Evolutionary conservation across 1,139 yeast species (phyloP).

Genomic region (Lodderomyces parapsilosis): DNA sequence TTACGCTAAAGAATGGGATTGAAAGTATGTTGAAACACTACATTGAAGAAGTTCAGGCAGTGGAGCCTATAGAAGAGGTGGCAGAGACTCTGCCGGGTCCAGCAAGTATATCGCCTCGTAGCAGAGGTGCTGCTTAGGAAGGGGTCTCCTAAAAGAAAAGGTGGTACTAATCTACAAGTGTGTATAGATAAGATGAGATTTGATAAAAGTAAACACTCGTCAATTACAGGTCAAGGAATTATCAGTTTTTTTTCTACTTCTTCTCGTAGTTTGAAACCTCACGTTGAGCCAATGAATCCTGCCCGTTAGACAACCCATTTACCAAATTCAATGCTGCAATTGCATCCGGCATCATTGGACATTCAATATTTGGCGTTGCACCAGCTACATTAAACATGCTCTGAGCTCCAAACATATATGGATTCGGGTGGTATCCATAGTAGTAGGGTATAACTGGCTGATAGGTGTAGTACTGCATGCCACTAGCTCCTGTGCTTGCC

Average conservation of each 20-base stretch:
- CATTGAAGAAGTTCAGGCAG: conserved; percentile 73
- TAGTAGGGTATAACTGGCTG: conserved; percentile 16
- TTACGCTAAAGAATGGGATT: conserved; percentile 75
- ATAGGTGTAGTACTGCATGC: conserved; percentile 9
- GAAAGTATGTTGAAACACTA: conserved; percentile 80
- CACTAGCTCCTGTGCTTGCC: neutral
- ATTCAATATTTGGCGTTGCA: conserved; percentile 5
- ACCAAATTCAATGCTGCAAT: neutral
- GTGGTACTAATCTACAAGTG: neutral
- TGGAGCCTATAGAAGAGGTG: conserved; percentile 54
- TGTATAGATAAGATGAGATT: no score
- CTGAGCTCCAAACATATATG: conserved; percentile 9
- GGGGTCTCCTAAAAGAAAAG: conserved; percentile 18
- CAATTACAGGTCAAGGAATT: no score
- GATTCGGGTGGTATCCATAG: conserved; percentile 16
- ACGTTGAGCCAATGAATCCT: neutral
- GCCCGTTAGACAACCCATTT: neutral
- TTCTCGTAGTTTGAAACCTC: neutral
- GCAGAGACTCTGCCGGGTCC: conserved; percentile 12
- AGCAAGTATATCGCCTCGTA: conserved; percentile 18
- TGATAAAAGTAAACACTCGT: no score
- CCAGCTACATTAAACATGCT: conserved; percentile 8
- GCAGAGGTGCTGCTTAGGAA: conserved; percentile 34
- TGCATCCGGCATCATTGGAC: neutral
- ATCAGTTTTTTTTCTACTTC: no score